Percentiles rank a stretch among this genome's conserved stretches.
Conservation (phyloP, 305 asterid genomes). For the Fraxinus nigra region DNA sequence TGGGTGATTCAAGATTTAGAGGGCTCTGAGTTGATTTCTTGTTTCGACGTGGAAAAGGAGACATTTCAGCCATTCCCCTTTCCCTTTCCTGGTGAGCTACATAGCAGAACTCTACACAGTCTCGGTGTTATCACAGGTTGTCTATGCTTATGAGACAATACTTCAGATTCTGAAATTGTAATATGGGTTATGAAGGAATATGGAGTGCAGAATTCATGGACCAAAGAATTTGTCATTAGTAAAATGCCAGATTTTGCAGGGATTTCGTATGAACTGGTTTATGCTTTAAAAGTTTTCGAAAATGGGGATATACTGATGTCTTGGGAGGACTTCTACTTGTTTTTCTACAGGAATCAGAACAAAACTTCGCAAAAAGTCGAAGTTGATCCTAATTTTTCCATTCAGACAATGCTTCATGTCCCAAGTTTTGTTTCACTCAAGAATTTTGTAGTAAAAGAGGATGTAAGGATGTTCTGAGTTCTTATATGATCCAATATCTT, state of each 20-base stretch:
- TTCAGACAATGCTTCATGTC: slow-evolving; percentile 18
- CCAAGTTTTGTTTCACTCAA: slow-evolving; percentile 23
- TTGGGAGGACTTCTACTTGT: slow-evolving; percentile 20
- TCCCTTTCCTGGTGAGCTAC: slow-evolving; percentile 7
- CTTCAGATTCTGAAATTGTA: slow-evolving; percentile 24
- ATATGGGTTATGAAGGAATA: slow-evolving; percentile 67
- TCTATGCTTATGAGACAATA: slow-evolving; percentile 36
- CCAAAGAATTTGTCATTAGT: slow-evolving; percentile 35
- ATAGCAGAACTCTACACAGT: not conserved
- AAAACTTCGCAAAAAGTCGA: not conserved
- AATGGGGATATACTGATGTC: slow-evolving; percentile 42
- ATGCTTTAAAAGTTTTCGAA: slow-evolving; percentile 27
- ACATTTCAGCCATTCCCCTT: slow-evolving; percentile 26
- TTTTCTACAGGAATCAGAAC: slow-evolving; percentile 7
- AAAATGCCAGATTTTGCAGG: slow-evolving; percentile 33
- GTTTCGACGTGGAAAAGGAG: slow-evolving; percentile 43
- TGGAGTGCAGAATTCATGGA: slow-evolving; percentile 42
- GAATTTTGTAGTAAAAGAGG: slow-evolving; percentile 3
- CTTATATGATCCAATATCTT: not conserved
- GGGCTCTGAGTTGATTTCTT: slow-evolving; percentile 14
- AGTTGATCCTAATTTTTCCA: not conserved
- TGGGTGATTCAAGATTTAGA: slow-evolving; percentile 37
- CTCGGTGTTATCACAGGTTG: slow-evolving; percentile 21
- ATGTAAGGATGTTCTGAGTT: not conserved
- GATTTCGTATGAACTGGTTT: slow-evolving; percentile 25